Evolutionary conservation across 345 rosid genomes (phyloP).

Genomic region (Leavenworthia alabamica): DNA sequence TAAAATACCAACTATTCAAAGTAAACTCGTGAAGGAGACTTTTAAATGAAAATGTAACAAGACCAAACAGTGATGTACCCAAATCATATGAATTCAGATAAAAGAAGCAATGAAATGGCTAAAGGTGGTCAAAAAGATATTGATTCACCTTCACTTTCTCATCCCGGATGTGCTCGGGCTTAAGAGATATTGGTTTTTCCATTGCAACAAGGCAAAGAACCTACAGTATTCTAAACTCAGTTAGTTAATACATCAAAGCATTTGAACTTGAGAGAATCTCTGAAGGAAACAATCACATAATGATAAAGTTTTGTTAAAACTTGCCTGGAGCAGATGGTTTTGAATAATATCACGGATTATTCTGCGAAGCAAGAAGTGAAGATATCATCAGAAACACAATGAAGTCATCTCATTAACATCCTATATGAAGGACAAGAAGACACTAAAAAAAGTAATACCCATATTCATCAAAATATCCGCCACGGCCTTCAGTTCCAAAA

Average conservation of each 20-base stretch:
- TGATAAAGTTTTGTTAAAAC: not conserved
- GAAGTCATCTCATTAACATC: not conserved
- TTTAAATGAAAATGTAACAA: not conserved
- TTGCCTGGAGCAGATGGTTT: constrained; percentile 91
- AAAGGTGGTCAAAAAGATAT: not conserved
- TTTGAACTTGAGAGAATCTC: not conserved
- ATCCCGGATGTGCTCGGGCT: constrained; percentile 96
- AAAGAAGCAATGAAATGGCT: not conserved
- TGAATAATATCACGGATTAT: constrained; percentile 97
- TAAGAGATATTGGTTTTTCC: constrained; percentile 97
- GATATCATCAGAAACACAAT: not conserved
- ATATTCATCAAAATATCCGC: constrained; percentile 96
- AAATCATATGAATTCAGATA: not conserved
- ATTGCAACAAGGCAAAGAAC: constrained; percentile 92
- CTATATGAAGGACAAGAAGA: not conserved
- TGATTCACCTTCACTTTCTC: constrained; percentile 92
- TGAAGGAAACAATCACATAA: not conserved
- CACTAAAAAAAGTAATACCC: constrained; percentile 43
- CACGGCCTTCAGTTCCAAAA: constrained; percentile 99
- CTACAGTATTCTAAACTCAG: constrained; percentile 37
- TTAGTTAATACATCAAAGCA: not conserved
- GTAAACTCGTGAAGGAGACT: not conserved
- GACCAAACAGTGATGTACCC: not conserved
- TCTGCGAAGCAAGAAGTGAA: constrained; percentile 29
- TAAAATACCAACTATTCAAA: constrained; percentile 1